Evolutionary conservation across 495 filamentous ascomycete species (phyloP).

Genomic region (Podospora tetraspora): DNA sequence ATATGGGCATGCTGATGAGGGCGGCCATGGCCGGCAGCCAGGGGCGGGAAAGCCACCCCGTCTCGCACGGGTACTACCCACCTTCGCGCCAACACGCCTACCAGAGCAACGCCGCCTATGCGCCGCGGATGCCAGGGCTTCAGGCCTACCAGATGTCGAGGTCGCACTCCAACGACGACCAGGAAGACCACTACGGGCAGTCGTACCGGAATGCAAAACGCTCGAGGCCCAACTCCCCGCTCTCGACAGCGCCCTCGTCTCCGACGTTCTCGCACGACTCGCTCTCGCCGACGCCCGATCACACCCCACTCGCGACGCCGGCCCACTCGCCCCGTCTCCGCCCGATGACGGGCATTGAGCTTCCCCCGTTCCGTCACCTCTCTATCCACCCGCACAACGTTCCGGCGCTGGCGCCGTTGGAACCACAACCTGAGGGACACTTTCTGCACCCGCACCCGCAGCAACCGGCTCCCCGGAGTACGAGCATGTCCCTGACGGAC

Average conservation of each 20-base stretch:
- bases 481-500: conserved; percentile 76
- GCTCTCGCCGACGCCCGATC: conserved; percentile 90
- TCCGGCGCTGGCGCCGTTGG: conserved; percentile 90
- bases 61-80: conserved; percentile 50
- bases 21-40: conserved; percentile 58
- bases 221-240: conserved; percentile 86
- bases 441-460: conserved; percentile 34
- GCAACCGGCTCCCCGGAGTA: conserved; percentile 39
- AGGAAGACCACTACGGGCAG: conserved; percentile 63
- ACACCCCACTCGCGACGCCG: conserved; percentile 92
- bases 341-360: conserved; percentile 61
- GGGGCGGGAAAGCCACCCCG: conserved; percentile 72
- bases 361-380: conserved; percentile 85
- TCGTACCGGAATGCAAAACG: conserved; percentile 66
- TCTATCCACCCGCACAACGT: conserved; percentile 66
- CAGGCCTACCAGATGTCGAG: conserved; percentile 90
- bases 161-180: conserved; percentile 83
- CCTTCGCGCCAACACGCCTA: conserved; percentile 46
- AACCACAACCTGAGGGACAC: conserved; percentile 60
- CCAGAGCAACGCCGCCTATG: conserved; percentile 50
- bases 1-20: conserved; percentile 86
- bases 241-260: conserved; percentile 91
- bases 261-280: conserved; percentile 98
- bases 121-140: conserved; percentile 65
- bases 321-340: conserved; percentile 90